phyloP scores from a whole-genome alignment of 768 basidiomycete species.

The Amanita pseudoporphyria region DNA sequence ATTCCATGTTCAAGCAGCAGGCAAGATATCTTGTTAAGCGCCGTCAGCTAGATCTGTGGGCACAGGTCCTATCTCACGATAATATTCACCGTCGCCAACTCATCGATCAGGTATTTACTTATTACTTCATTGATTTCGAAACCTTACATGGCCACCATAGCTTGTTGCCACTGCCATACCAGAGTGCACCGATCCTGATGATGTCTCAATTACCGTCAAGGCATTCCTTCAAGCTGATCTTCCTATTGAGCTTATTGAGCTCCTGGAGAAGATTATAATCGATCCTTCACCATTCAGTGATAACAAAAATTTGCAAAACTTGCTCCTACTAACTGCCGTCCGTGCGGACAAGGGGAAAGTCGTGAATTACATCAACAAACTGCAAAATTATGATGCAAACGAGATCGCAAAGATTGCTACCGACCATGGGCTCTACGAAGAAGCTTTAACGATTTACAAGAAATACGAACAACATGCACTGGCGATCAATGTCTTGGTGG shows the following conservation, averaged over 20 bases:
- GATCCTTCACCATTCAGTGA: slow-evolving; percentile 97
- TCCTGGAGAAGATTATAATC: slow-evolving; percentile 97
- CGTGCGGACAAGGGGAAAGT: slow-evolving; percentile 98
- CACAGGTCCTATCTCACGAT: slow-evolving; percentile 82
- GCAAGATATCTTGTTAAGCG: slow-evolving; percentile 96
- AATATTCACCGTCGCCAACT: slow-evolving; percentile 90
- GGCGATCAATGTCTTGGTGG: slow-evolving; percentile 96
- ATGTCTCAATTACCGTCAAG: slow-evolving; percentile 97
- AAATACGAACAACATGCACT: slow-evolving; percentile 93
- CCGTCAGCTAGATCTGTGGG: slow-evolving; percentile 92
- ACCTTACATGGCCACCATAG: slow-evolving; percentile 24
- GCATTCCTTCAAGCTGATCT: slow-evolving; percentile 96
- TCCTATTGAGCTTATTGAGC: slow-evolving; percentile 92
- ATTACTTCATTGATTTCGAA: background rate
- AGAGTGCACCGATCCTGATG: slow-evolving; percentile 95
- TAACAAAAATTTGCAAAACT: slow-evolving; percentile 93
- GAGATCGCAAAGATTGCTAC: slow-evolving; percentile 97
- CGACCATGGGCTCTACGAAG: slow-evolving; percentile 91
- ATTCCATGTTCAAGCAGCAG: slow-evolving; percentile 99
- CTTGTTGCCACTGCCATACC: slow-evolving; percentile 93
- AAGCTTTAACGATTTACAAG: slow-evolving; percentile 95
- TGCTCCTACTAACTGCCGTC: slow-evolving; percentile 90
- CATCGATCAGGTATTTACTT: slow-evolving; percentile 69
- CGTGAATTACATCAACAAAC: slow-evolving; percentile 94
- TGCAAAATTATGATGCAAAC: slow-evolving; percentile 87